phyloP scores from a whole-genome alignment of 139 green algal genomes.

The Coelastrella sp. region DNA sequence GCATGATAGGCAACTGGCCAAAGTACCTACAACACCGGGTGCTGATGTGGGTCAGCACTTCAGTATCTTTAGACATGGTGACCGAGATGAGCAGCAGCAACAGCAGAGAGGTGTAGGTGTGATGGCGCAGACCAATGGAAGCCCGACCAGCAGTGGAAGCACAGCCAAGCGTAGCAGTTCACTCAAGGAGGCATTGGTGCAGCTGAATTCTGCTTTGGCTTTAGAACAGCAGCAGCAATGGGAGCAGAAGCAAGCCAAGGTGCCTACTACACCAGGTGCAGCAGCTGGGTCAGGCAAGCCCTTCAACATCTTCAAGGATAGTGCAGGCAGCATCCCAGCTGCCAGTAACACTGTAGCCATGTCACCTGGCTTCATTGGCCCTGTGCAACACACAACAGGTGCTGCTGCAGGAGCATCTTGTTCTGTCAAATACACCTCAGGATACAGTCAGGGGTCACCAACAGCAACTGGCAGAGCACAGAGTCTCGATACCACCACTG shows the following conservation, averaged over 20 bases:
- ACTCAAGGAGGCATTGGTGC: neutral
- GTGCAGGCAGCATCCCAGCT: too few relatives aligned
- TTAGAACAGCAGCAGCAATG: slow-evolving; percentile 16
- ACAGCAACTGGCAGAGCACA: neutral
- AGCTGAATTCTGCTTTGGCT: slow-evolving; percentile 1
- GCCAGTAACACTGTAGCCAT: too few relatives aligned
- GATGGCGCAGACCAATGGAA: neutral
- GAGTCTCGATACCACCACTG: slow-evolving; percentile 1
- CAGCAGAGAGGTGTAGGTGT: too few relatives aligned
- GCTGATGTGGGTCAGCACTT: neutral
- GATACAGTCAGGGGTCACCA: too few relatives aligned
- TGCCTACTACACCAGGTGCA: slow-evolving; percentile 5
- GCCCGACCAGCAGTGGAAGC: neutral
- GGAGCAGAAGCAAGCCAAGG: neutral
- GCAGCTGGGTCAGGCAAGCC: neutral
- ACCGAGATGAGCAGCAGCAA: neutral
- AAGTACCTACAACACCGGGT: neutral
- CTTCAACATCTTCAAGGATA: neutral
- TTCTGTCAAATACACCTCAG: neutral
- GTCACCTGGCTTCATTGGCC: too few relatives aligned
- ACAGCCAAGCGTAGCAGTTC: neutral
- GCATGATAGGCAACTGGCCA: neutral
- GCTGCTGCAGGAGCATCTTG: neutral
- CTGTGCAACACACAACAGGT: too few relatives aligned
- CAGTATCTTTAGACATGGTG: slow-evolving; percentile 21